Conservation (phyloP, 1,284 basidiomycete genomes). For the Ganoderma meredithae region DNA sequence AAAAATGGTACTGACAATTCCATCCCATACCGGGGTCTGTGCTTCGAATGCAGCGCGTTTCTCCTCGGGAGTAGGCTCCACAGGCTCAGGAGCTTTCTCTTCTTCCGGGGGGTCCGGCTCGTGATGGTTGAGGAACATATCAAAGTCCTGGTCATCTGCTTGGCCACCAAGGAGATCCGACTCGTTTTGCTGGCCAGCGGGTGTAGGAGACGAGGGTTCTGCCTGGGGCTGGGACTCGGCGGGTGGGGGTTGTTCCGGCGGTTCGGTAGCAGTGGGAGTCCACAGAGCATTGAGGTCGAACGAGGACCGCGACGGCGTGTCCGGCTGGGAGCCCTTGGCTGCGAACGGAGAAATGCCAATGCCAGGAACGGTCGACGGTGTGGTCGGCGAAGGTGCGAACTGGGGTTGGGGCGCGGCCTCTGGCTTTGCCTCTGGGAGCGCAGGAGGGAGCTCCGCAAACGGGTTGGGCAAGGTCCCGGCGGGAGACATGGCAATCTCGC, state of each 20-base stretch:
- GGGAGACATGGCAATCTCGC: constrained; percentile 35
- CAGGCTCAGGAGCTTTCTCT: constrained; percentile 45
- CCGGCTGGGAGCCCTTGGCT: constrained; percentile 48
- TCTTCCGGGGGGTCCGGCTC: constrained; percentile 60
- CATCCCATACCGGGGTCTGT: constrained; percentile 69
- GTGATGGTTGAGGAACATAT: constrained; percentile 79
- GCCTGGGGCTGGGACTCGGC: constrained; percentile 34
- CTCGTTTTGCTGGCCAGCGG: constrained; percentile 47
- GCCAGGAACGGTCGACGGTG: constrained; percentile 38
- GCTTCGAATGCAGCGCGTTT: constrained; percentile 57
- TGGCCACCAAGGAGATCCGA: constrained; percentile 48
- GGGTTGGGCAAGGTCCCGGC: constrained; percentile 29
- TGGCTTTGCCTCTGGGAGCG: constrained; percentile 13
- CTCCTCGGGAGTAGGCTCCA: constrained; percentile 34
- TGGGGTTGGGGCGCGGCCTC: constrained; percentile 37
- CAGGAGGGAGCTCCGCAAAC: constrained; percentile 26
- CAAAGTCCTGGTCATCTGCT: constrained; percentile 79
- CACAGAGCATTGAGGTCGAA: constrained; percentile 80
- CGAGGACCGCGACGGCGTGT: constrained; percentile 51
- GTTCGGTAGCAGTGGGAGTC: constrained; percentile 40
- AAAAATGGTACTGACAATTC: constrained; percentile 60
- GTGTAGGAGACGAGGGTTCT: constrained; percentile 29
- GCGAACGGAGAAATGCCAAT: constrained; percentile 61
- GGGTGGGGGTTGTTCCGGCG: constrained; percentile 18
- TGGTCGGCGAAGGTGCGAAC: constrained; percentile 25